Evolutionary conservation across 257 asterid species (phyloP), one percentile per base, ranked within the genome.

Genomic region (Anisodus acutangulus): DNA sequence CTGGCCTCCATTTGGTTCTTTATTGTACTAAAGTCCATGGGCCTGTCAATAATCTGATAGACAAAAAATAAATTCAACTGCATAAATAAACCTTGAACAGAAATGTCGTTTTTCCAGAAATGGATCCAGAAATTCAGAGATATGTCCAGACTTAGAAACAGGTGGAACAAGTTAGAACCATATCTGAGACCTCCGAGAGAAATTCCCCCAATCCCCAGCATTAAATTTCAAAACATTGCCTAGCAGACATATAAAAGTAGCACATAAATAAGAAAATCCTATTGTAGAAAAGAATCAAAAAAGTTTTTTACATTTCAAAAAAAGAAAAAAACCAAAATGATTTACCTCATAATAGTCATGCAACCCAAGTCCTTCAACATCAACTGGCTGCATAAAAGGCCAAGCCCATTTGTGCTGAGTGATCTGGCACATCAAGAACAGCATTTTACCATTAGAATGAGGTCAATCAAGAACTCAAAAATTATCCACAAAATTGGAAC

Each of bases 321-420:
- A 26, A 39, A 43, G 47, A 54, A 60, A 49, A 22, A 31, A 45
- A 22, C 12, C 43, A 12, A 51, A 74, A 81, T 55, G 54, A 1
- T 85, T 74, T 80, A 93, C 99, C 95, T 94, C 87, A 85, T 94
- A 96, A 85, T 96, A 96, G 85, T 96, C 99, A 87, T 90, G 89
- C 90, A 96, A 88, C 71, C 96, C 95, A 88, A 96, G 99, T 54
- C 97, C 99, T 89, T 92, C 97, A 84, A 93, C 99, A 81, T 96
- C 98, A 57, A 96, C 99, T 35, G 99, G 99, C 82, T 94, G 98
- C 98, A 93, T 87, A 91, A 96, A 96, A 4, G 98, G 99, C 98
- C 98, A 94, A 41, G 98, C 99, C 90, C 92, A 93, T 91, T 93
- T 93, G 93, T 93, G 98, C 86, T 94, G 99, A 16, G 99, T 94